Conservation (phyloP, 169 alveolate species). For the Plasmodium sp. region DNA sequence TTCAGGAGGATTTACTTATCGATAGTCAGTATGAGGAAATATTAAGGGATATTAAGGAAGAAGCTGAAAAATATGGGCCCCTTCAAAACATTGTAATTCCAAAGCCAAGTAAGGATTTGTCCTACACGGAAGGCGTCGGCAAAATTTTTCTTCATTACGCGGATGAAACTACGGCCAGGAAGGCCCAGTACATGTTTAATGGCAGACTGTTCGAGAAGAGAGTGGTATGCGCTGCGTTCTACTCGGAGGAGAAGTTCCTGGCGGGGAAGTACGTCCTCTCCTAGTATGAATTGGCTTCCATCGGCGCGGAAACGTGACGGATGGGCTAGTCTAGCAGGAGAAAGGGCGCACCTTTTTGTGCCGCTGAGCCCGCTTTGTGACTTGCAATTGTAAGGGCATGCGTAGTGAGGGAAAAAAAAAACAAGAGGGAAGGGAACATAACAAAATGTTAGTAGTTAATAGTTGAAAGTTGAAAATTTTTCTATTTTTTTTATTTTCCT, state of each 20-base stretch:
- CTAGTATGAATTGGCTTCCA: conserved; percentile 28
- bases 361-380: not conserved
- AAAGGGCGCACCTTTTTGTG: not conserved
- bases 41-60: conserved; percentile 84
- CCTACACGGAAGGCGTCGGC: conserved; percentile 87
- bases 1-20: conserved; percentile 88
- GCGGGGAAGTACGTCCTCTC: conserved; percentile 87
- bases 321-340: not conserved
- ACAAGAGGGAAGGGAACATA: not conserved
- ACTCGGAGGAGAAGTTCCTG: conserved; percentile 85
- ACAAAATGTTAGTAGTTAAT: not conserved
- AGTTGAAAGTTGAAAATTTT: not conserved
- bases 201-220: conserved; percentile 91
- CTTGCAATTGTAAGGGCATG: not conserved
- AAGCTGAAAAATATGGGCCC: conserved; percentile 90
- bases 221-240: conserved; percentile 92
- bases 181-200: conserved; percentile 91
- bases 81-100: conserved; percentile 90
- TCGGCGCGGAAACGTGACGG: not conserved
- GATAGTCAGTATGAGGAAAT: conserved; percentile 86
- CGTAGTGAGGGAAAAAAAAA: not conserved
- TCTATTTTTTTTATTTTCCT: not conserved
- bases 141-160: conserved; percentile 87
- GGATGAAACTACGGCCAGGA: conserved; percentile 87
- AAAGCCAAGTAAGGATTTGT: conserved; percentile 84